These are phyloP conservation scores for Amanita exitialis DNA, from an alignment of 768 basidiomycete genomes.

Conservation along the genomic window DNA sequence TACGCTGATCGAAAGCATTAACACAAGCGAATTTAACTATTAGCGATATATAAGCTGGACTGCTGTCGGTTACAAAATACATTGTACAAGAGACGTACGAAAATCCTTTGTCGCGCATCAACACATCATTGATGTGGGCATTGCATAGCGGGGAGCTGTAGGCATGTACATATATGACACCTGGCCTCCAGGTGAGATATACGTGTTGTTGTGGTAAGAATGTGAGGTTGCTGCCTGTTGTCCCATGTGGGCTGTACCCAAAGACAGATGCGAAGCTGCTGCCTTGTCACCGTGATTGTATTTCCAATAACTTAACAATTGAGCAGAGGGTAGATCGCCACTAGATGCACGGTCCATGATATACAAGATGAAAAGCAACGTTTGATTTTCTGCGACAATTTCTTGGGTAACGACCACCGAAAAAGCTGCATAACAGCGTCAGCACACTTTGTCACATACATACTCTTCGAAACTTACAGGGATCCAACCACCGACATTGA, in stretches of 20 bases:
- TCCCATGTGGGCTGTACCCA: not conserved
- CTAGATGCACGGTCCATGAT: constrained; percentile 51
- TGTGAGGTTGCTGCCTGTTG: not conserved
- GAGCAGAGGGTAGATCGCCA: constrained; percentile 45
- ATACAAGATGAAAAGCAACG: constrained; percentile 56
- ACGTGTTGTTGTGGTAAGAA: not conserved
- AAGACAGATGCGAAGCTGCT: constrained; percentile 6
- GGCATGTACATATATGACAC: constrained; percentile 34
- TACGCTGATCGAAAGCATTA: constrained; percentile 2
- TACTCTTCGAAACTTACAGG: constrained; percentile 33
- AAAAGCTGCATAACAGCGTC: constrained; percentile 23
- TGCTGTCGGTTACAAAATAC: constrained; percentile 9
- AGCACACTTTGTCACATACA: not conserved
- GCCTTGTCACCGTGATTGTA: constrained; percentile 21
- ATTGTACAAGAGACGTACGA: not conserved
- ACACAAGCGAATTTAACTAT: constrained; percentile 4
- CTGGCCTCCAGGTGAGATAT: constrained; percentile 19
- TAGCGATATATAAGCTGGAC: constrained; percentile 2
- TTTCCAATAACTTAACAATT: constrained; percentile 43
- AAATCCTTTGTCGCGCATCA: not conserved
- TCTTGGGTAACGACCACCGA: constrained; percentile 60
- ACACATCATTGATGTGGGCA: constrained; percentile 10
- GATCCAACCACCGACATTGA: constrained; percentile 63
- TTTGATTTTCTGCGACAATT: constrained; percentile 53
- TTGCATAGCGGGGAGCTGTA: constrained; percentile 20